phyloP scores from a whole-genome alignment of 768 basidiomycete genomes.

The Leccinum imitatum region DNA sequence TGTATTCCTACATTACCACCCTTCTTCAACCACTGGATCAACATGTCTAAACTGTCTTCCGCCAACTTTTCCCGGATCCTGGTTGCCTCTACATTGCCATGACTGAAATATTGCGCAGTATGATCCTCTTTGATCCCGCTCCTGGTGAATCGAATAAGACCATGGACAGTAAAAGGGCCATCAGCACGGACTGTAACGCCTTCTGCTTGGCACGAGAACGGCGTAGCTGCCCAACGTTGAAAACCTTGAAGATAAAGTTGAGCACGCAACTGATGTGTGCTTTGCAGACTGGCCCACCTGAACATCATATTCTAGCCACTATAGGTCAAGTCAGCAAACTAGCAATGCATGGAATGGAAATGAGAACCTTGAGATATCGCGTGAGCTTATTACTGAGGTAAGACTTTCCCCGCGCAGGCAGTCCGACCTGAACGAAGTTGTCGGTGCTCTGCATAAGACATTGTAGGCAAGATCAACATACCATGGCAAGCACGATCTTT shows the following conservation, averaged over 20 bases:
- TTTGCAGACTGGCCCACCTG: slow-evolving; percentile 49
- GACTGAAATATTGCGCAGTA: slow-evolving; percentile 86
- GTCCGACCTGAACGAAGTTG: slow-evolving; percentile 64
- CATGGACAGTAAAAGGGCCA: neutral
- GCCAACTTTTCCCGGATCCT: slow-evolving; percentile 79
- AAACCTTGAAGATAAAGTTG: slow-evolving; percentile 57
- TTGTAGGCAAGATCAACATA: slow-evolving; percentile 29
- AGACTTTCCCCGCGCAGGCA: slow-evolving; percentile 98
- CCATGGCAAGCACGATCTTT: slow-evolving; percentile 98
- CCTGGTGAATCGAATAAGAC: slow-evolving; percentile 35
- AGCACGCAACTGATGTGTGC: neutral
- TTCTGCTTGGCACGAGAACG: slow-evolving; percentile 80
- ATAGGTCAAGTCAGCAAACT: slow-evolving; percentile 12
- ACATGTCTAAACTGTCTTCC: slow-evolving; percentile 88
- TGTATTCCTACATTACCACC: slow-evolving; percentile 98
- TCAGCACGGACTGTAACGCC: slow-evolving; percentile 59
- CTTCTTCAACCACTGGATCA: slow-evolving; percentile 92
- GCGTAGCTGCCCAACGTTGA: slow-evolving; percentile 95
- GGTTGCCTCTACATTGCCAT: slow-evolving; percentile 76
- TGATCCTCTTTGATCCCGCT: slow-evolving; percentile 90
- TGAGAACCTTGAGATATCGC: slow-evolving; percentile 85
- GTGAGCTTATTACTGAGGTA: slow-evolving; percentile 97
- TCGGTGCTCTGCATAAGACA: neutral
- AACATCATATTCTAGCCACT: slow-evolving; percentile 99
- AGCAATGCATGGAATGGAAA: slow-evolving; percentile 2